Conservation (phyloP, 208 protist species). For the Porcisia hertigi region DNA sequence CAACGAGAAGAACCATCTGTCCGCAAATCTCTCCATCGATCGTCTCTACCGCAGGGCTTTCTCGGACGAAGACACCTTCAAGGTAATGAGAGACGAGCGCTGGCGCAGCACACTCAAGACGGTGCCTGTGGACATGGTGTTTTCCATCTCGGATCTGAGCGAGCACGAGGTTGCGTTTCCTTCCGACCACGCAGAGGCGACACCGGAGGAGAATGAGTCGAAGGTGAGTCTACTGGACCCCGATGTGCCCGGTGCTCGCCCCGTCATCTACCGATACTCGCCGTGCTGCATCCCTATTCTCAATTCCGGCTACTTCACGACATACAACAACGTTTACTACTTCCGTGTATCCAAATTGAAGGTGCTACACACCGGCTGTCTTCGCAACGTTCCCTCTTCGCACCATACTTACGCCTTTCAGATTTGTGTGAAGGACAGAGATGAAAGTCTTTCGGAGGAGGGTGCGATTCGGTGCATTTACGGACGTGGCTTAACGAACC, state of each 20-base stretch:
- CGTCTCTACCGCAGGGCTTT: slow-evolving; percentile 60
- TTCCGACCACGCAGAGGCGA: slow-evolving; percentile 34
- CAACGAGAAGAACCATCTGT: slow-evolving; percentile 35
- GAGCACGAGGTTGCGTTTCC: slow-evolving; percentile 81
- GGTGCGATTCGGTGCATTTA: slow-evolving; percentile 84
- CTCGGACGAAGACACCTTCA: slow-evolving; percentile 52
- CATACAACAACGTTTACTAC: slow-evolving; percentile 90
- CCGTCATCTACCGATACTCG: slow-evolving; percentile 61
- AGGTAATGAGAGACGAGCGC: slow-evolving; percentile 52
- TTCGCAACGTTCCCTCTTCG: slow-evolving; percentile 65
- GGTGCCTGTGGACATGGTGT: slow-evolving; percentile 61
- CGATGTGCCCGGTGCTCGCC: slow-evolving; percentile 60
- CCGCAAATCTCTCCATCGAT: slow-evolving; percentile 27
- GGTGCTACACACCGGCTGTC: slow-evolving; percentile 47
- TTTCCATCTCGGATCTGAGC: slow-evolving; percentile 56
- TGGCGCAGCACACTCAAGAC: slow-evolving; percentile 43
- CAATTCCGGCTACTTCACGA: slow-evolving; percentile 82
- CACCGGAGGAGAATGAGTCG: slow-evolving; percentile 85
- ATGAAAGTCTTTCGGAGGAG: slow-evolving; percentile 69
- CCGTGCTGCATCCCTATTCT: slow-evolving; percentile 86
- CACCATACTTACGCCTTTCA: slow-evolving; percentile 82
- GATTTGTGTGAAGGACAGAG: slow-evolving; percentile 77
- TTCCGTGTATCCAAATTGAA: slow-evolving; percentile 67
- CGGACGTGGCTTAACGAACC: slow-evolving; percentile 62
- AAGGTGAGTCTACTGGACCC: slow-evolving; percentile 71